phyloP scores from a whole-genome alignment of 2,329 filamentous ascomycete genomes.

The Aspergillus niger region DNA sequence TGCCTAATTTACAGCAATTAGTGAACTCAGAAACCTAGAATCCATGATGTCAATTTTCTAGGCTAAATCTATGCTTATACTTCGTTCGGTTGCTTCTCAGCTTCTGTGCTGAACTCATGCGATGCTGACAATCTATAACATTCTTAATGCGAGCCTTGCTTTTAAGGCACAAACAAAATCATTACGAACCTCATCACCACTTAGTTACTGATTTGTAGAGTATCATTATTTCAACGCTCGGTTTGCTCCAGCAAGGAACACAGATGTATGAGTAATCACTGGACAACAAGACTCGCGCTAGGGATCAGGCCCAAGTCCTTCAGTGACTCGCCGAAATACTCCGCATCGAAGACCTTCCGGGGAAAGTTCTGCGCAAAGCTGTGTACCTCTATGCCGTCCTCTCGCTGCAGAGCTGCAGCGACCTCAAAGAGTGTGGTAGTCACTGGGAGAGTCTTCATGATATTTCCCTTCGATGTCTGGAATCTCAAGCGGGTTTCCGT shows the following conservation, averaged over 20 bases:
- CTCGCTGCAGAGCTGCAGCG: slow-evolving; percentile 70
- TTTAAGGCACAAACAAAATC: neutral
- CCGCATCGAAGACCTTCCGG: slow-evolving; percentile 70
- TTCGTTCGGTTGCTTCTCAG: neutral
- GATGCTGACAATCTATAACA: neutral
- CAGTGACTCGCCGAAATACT: slow-evolving; percentile 86
- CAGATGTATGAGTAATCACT: slow-evolving; percentile 35
- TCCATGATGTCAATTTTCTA: neutral
- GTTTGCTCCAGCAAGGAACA: neutral
- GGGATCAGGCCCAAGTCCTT: slow-evolving; percentile 91
- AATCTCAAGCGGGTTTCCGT: slow-evolving; percentile 80
- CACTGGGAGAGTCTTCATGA: slow-evolving; percentile 84
- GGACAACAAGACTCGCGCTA: slow-evolving; percentile 82
- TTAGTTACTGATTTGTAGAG: neutral
- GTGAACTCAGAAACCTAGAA: too few relatives aligned
- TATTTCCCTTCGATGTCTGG: slow-evolving; percentile 72
- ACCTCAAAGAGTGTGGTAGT: slow-evolving; percentile 94
- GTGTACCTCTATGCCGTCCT: slow-evolving; percentile 69
- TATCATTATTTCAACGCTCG: slow-evolving; percentile 4
- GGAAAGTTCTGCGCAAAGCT: slow-evolving; percentile 88
- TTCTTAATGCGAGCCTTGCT: neutral
- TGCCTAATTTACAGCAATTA: neutral
- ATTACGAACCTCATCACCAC: neutral
- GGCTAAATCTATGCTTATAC: neutral
- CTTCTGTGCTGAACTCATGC: neutral